Evolutionary conservation across 768 basidiomycete genomes (phyloP), one percentile per base, ranked within the genome.

Genomic region (Tephrocybe sp.): DNA sequence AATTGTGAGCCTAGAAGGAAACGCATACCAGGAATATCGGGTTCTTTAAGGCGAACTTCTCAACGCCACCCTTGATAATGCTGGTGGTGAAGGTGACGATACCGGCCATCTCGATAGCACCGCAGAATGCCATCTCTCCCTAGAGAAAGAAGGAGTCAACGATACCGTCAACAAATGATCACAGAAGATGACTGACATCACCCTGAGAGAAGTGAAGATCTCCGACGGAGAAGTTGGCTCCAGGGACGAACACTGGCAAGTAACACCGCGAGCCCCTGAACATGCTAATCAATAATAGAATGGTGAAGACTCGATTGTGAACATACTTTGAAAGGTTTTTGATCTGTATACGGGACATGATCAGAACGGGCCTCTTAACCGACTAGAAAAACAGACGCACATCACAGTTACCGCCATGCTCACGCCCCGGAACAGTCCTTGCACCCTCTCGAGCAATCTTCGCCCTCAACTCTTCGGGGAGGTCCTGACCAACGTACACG

Each of bases 161-260:
- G 26, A 37, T 21, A 5, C 38, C n/a, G n/a, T n/a, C n/a, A n/a
- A 9, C 15, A 2, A 7, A 13, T 45, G 1, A 44, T 12, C 1
- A 15, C 30, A 25, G 28, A 16, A 7, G 26, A 21, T 2, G 5
- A 51, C 69, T 55, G 45, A 72, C 85, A 70, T 89, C 88, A 18
- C 86, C 87, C 62, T 89, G 86, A 13, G 85, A 87, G 65, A 89
- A 89, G 60, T 91, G 88, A 21, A 89, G 69, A 61, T 89, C 88
- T 1, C 88, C 88, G 16, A 89, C 83, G 0, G 87, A 87, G 2
- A 91, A 69, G 52, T 88, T 87, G 1, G 88, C 88, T 5, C 87
- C 88, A 37, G 81, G 73, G 26, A 91, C 69, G 56, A 86, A 91
- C 2, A 91, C 88, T 2, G 88, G 88, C 69, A 89, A 82, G 60